Evolutionary conservation across 75 land plant genomes (phyloP).

Genomic region (Sequoia sempervirens): DNA sequence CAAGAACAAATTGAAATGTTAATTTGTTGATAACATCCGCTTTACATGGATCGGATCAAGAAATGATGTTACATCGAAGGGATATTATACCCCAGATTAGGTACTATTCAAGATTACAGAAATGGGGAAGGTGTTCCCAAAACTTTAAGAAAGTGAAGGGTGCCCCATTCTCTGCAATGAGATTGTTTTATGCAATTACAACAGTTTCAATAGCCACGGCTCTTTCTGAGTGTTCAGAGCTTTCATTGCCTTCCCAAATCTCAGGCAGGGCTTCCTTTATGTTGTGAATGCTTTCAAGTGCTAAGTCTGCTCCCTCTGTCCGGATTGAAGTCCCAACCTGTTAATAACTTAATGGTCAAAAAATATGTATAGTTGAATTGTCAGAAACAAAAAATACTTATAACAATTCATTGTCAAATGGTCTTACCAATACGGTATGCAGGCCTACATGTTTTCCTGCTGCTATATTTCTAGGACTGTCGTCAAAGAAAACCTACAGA

Average conservation of each 20-base stretch:
- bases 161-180: neutral
- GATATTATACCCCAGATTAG: neutral
- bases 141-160: neutral
- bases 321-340: slow-evolving; percentile 64
- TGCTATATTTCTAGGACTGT: slow-evolving; percentile 77
- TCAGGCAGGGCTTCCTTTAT: slow-evolving; percentile 66
- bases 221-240: slow-evolving; percentile 17
- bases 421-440: slow-evolving; percentile 70
- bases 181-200: slow-evolving; percentile 30
- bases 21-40: neutral
- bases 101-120: neutral
- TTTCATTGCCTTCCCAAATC: slow-evolving; percentile 54
- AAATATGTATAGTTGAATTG: neutral
- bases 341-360: neutral
- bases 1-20: neutral
- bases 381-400: neutral
- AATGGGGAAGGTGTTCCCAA: neutral
- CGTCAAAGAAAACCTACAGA: slow-evolving; percentile 81
- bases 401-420: neutral
- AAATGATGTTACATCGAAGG: neutral
- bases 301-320: slow-evolving; percentile 76
- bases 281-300: slow-evolving; percentile 68
- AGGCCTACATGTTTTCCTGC: slow-evolving; percentile 75
- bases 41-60: neutral
- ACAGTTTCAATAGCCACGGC: slow-evolving; percentile 45